Base-by-base conservation (phyloP, 2,329 filamentous ascomycete species). In the Monosporascus sp. region DNA sequence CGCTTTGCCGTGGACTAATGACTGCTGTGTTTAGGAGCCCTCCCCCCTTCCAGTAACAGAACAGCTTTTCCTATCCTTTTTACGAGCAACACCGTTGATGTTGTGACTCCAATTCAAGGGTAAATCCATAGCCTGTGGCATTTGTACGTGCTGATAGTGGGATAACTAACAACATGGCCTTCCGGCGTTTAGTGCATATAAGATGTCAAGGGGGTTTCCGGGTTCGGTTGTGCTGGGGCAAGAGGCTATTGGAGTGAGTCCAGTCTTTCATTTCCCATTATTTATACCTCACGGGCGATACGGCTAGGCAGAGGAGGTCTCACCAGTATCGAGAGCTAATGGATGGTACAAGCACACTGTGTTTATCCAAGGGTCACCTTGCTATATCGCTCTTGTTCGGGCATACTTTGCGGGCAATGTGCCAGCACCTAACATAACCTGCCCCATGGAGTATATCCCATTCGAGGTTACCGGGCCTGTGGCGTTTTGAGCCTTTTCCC, bases 51-150 rank as follows among this genome's bases (percentile, higher is more conserved):
- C 27, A 35, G 31, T 35, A 31, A 64, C 18, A 59, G 38, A 11
- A 71, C 66, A 11, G 60, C 68, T 6, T 72, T 70, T 52, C 71
- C 71, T 14, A 62, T 73, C 35, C 60, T 74, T 6, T 72, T 73
- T 53, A 44, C 70, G 31, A 70, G 70, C 48, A 74, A 72, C 31
- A 72, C 67, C 4, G 57, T 65, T 37, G 71, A 74, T 52, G 68
- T 69, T 14, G 57, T 73, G n/a, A 68, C 71, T 6, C 70, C 70
- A 11, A 55, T 72, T 55, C 64, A 14, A 51, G 68, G 60, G 67
- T 68, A 66, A 0, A 63, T 66, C 54, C 49, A 5, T 2, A 9
- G 20, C 37, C 50, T 53, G 22, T 15, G 43, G 1, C 44, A 24
- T 54, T 20, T 4, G 22, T 8, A 51, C 53, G 27, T 44, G 11